Evolutionary conservation across 495 filamentous ascomycete species (phyloP), one percentile per base, ranked within the genome.

Genomic region (Hypoxylon crocopeplum): DNA sequence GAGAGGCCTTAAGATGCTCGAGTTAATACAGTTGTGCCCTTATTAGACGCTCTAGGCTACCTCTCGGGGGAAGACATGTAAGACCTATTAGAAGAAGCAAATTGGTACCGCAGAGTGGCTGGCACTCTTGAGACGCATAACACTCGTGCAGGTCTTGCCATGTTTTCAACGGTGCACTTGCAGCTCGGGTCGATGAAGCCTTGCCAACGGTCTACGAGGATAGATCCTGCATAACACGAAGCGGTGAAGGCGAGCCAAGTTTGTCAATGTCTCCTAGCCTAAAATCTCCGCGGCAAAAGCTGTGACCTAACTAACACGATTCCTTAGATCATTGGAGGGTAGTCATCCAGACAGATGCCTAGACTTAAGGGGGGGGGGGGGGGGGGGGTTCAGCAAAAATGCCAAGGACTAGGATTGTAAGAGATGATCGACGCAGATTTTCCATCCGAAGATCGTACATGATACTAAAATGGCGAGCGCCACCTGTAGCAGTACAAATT

Each of bases 401-500:
- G 13, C 16, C 21, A n/a, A n/a, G n/a, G n/a, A n/a, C n/a, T n/a
- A n/a, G n/a, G n/a, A n/a, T n/a, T n/a, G n/a, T n/a, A n/a, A n/a
- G n/a, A 7, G 19, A 13, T 45, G 22, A 39, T 34, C 22, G 32
- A 32, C 6, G 12, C 8, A 3, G 16, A n/a, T 20, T 22, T 39
- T 25, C 40, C 20, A n/a, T 41, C 21, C 30, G 25, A 3, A 48
- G 29, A 44, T 48, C 11, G 37, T 46, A 39, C 32, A 42, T 55
- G 22, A 22, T 47, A 45, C 48, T 34, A 48, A 46, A 34, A 29
- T 17, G 15, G 19, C 7, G 25, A 36, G 17, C 47, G 47, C 47
- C 40, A 40, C 40, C 12, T n/a, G 40, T 49, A 41, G 46, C 32
- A 44, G 48, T 53, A 58, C 17, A 57, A 34, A n/a, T n/a, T 44